These are phyloP conservation scores for Trichoderma sp. DNA, from an alignment of 2,329 filamentous ascomycete genomes.

Conservation along the genomic window DNA sequence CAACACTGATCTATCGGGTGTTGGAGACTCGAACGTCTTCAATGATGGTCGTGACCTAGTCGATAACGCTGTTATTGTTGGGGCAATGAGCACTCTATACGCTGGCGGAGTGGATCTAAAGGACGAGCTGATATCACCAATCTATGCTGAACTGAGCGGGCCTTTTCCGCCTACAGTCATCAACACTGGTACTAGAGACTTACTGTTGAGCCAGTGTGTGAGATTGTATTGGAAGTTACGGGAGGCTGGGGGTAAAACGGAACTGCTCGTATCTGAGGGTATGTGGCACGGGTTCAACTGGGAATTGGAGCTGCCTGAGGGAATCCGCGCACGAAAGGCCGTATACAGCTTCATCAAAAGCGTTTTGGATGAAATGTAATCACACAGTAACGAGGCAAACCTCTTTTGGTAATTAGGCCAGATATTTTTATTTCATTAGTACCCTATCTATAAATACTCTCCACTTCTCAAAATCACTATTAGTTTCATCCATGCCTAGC, in stretches of 20 bases:
- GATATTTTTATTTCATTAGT: neutral
- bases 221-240: neutral
- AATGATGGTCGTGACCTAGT: neutral
- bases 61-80: neutral
- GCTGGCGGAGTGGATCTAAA: neutral
- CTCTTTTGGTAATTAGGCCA: neutral
- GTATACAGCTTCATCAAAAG: neutral
- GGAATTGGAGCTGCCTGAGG: neutral
- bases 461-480: too few species aligned
- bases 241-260: neutral
- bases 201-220: neutral
- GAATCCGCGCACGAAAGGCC: neutral
- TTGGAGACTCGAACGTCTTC: neutral
- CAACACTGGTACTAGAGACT: neutral
- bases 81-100: neutral
- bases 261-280: neutral
- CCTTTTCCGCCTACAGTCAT: neutral
- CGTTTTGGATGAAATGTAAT: neutral
- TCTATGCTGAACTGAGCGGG: neutral
- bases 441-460: neutral
- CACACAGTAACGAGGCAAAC: neutral
- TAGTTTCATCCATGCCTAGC: too few species aligned
- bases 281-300: neutral
- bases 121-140: neutral
- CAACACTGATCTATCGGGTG: neutral